Evolutionary conservation across 768 basidiomycete genomes (phyloP), one percentile per base, ranked within the genome.

Genomic region (Mycena galericulata): DNA sequence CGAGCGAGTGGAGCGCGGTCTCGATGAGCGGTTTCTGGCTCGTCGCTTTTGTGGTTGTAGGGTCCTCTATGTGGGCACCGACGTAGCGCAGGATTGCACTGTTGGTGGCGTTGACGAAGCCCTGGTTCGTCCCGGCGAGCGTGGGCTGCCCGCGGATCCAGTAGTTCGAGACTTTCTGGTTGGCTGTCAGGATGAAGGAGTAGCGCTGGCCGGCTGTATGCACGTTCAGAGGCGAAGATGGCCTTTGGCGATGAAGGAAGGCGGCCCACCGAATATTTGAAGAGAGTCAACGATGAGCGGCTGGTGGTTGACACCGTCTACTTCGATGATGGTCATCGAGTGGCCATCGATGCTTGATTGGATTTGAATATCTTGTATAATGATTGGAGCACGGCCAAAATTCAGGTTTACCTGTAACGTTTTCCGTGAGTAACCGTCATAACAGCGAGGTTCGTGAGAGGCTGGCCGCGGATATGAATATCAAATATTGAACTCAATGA

Each of bases 301-400:
- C 15, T 71, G 53, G 15, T 69, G 69, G 45, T 78, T 78, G 18
- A 70, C 75, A 6, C 83, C 82, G 38, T 85, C 85, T 1, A 68
- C 81, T 68, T 85, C 85, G 34, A 85, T 85, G 51, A 85, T 70
- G 8, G 68, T 66, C 29, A 66, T 18, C 22, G 40, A 70, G 55
- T 81, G 80, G 1, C 67, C 73, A 46, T 81, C 80, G 41, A 80
- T 73, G 53, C 49, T 67, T 24, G 10, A 14, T 15, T 20, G 40
- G n/a, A 24, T 6, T 10, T 38, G 4, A 22, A 10, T 15, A 2
- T 3, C 9, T n/a, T n/a, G n/a, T n/a, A n/a, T 2, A 34, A 4
- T 0, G 8, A 12, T n/a, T 17, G 14, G 30, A 18, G 46, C 27
- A 41, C 9, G 55, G 51, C 66, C 20, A 49, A 80, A 84, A 26